These are phyloP conservation scores for Selaginella tamariscina DNA, from an alignment of 75 land plant species.

Conservation along the genomic window DNA sequence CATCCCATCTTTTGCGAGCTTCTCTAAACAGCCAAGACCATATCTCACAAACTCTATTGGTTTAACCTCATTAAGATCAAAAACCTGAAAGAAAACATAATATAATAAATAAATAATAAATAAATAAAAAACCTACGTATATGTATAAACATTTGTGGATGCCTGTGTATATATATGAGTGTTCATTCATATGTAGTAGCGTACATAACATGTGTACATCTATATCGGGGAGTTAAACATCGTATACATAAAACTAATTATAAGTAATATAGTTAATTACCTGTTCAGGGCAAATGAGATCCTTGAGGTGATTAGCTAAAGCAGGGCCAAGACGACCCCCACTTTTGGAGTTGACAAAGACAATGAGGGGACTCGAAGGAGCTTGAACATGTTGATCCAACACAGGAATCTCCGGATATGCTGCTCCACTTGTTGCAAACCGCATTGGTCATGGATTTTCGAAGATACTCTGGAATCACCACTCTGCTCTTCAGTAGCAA, in stretches of 20 bases:
- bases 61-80: conserved; percentile 53
- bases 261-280: conserved; percentile 20
- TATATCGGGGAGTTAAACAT: too few species aligned
- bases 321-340: conserved; percentile 67
- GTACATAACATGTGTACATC: too few species aligned
- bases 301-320: conserved; percentile 34
- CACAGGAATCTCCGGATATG: conserved; percentile 7
- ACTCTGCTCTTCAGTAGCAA: conserved; percentile 29
- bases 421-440: conserved; percentile 19
- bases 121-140: conserved; percentile 3
- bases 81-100: conserved; percentile 43
- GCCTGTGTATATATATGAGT: too few species aligned
- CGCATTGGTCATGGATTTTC: conserved; percentile 49
- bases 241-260: not conserved
- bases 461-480: conserved; percentile 50
- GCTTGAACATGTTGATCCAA: not conserved
- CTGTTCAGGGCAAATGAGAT: conserved; percentile 58
- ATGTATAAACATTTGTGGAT: too few species aligned
- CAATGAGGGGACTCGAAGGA: conserved; percentile 45
- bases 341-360: conserved; percentile 68
- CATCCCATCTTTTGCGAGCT: conserved; percentile 57
- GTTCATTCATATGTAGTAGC: too few species aligned
- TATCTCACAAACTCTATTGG: conserved; percentile 71
- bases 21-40: conserved; percentile 79
- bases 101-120: not conserved